Evolutionary conservation across 2,329 filamentous ascomycete genomes (phyloP), one percentile per base, ranked within the genome.

Genomic region (Aspergillus brunneoviolaceus): DNA sequence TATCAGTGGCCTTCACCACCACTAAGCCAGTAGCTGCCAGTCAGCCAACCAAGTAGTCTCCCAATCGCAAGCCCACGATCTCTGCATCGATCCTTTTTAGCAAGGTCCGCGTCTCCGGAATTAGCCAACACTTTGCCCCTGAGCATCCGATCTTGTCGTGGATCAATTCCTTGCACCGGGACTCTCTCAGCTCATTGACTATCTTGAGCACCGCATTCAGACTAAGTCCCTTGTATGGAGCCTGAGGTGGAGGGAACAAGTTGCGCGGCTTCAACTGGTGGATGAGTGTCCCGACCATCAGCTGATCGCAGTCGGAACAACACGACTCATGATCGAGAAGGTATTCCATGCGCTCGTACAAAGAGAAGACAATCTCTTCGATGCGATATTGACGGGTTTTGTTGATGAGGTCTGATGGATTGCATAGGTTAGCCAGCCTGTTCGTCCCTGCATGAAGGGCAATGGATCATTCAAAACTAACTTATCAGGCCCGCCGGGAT

Each of bases 211-310:
- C 9, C 5, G 5, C 14, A 2, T 52, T 33, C 23, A 58, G 14
- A 42, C 35, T 62, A 12, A 48, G 16, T 4, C 47, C 55, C 2
- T 27, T 4, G 35, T 49, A 55, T 16, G 55, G 55, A 14, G 19
- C 25, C 21, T 9, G 9, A 5, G 60, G 58, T 12, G 29, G 53
- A 9, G 58, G 60, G 42, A 55, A 58, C 19, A 62, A 48, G 19
- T 23, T 11, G 21, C 23, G 51, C 4, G 29, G 11, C 27, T 55
- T 52, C 35, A 58, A 14, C 16, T 58, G 50, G 3, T 27, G 35
- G 5, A 60, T 4, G 5, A 58, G 25, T 2, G 16, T 25, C 0
- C 58, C 51, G 7, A 60, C 23, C 3, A 58, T 39, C 57, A 60
- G 31, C 1, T 23, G 16, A 27, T 57, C 55, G 23, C 60, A 62